These are phyloP conservation scores for Hanseniaspora taiwanica DNA, from an alignment of 805 yeast genomes.

Conservation along the genomic window DNA sequence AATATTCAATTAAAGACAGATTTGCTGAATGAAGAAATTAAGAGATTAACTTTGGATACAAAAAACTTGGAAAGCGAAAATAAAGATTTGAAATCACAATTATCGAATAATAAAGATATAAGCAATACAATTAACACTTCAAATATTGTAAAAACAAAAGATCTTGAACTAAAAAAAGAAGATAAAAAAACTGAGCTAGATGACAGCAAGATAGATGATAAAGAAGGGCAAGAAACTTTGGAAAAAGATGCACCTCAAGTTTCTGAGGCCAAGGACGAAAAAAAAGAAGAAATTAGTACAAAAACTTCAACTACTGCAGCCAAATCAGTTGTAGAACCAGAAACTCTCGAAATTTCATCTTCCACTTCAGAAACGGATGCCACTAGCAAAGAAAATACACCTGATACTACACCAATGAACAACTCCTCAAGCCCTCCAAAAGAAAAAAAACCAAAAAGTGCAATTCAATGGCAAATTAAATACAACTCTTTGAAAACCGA, in stretches of 20 bases:
- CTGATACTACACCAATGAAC: background rate
- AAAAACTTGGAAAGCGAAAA: slow-evolving; percentile 5
- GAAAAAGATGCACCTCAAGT: too few species aligned
- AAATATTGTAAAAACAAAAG: background rate
- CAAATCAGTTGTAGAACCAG: too few species aligned
- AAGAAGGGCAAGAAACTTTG: too few species aligned
- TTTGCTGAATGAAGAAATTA: slow-evolving; percentile 53
- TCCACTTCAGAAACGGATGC: background rate
- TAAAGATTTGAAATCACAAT: slow-evolving; percentile 7
- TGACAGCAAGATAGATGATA: background rate
- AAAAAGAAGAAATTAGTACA: too few species aligned
- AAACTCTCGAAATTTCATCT: too few species aligned
- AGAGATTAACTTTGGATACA: slow-evolving; percentile 23
- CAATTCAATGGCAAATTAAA: slow-evolving; percentile 7
- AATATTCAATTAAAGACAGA: slow-evolving; percentile 47
- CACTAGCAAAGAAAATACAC: background rate
- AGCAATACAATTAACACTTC: slow-evolving; percentile 9
- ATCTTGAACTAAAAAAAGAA: background rate
- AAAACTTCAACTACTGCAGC: too few species aligned
- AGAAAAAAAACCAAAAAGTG: slow-evolving; percentile 3
- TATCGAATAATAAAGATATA: slow-evolving; percentile 11
- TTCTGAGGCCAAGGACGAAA: background rate
- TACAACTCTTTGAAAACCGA: slow-evolving; percentile 5
- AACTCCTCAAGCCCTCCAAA: background rate
- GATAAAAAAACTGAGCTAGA: background rate